Conservation (phyloP, 2,329 filamentous ascomycete genomes). For the Penicillium sclerotiorum region DNA sequence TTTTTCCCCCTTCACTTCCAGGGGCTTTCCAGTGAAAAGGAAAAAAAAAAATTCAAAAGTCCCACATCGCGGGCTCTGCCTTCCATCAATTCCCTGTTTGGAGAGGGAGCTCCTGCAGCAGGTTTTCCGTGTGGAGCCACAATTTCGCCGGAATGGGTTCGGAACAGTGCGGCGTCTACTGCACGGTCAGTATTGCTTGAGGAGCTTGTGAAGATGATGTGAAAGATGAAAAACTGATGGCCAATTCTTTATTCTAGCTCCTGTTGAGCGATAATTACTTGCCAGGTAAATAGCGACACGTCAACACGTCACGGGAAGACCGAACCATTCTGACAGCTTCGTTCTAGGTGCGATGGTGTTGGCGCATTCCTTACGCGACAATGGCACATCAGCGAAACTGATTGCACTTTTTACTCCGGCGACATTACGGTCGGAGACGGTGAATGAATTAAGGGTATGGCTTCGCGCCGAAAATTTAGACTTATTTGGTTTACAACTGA, state of each 20-base stretch:
- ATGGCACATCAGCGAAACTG: conserved; percentile 81
- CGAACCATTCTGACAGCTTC: too few relatives aligned
- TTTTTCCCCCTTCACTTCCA: neutral
- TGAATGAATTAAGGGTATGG: conserved; percentile 74
- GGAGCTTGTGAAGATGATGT: neutral
- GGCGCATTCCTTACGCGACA: conserved; percentile 91
- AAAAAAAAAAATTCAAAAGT: too few relatives aligned
- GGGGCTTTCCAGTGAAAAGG: too few relatives aligned
- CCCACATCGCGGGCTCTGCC: too few relatives aligned
- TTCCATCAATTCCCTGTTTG: too few relatives aligned
- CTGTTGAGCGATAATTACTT: conserved; percentile 90
- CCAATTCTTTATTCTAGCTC: conserved; percentile 61
- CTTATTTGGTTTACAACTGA: conserved; percentile 5
- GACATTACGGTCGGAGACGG: conserved; percentile 71
- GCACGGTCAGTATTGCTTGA: conserved; percentile 50
- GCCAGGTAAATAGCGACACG: conserved; percentile 69
- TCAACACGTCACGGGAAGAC: too few relatives aligned
- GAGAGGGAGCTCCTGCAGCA: neutral
- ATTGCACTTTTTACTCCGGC: conserved; percentile 82
- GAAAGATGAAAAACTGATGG: conserved; percentile 12
- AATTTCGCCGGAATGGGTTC: conserved; percentile 40
- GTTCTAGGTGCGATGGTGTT: conserved; percentile 83
- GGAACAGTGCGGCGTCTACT: conserved; percentile 62
- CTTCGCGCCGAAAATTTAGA: conserved; percentile 7
- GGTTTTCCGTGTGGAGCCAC: neutral